A percentile compares a stretch with the other conserved stretches of the same genome.
These are phyloP conservation scores for Tolypocladium inflatum DNA, from an alignment of 2,329 filamentous ascomycete genomes.

Conservation along the genomic window DNA sequence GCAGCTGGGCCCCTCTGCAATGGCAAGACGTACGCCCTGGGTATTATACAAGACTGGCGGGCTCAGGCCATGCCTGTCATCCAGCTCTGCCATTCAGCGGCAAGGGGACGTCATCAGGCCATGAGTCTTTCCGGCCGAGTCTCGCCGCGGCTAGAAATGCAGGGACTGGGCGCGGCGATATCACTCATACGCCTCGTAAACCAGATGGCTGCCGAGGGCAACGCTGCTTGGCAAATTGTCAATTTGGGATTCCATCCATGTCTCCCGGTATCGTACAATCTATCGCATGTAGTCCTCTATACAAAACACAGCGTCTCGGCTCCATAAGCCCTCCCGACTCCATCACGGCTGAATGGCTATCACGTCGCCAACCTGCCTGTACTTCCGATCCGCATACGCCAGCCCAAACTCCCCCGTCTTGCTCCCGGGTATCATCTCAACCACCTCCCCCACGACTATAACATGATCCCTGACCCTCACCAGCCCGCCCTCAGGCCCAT, in stretches of 20 bases:
- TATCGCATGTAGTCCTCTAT: not conserved
- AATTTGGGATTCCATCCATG: not conserved
- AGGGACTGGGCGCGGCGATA: no score
- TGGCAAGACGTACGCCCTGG: no score
- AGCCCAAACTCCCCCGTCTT: conserved; percentile 31
- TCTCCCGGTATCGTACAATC: not conserved
- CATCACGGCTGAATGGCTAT: not conserved
- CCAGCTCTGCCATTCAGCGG: no score
- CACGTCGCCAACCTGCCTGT: conserved; percentile 30
- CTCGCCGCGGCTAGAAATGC: no score
- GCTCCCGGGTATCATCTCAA: conserved; percentile 29
- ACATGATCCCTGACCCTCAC: conserved; percentile 41
- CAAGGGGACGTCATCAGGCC: no score
- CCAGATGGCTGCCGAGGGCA: not conserved
- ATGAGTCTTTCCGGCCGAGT: no score
- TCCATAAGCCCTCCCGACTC: not conserved
- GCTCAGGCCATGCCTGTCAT: no score
- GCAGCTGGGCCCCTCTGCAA: no score
- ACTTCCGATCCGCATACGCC: conserved; percentile 39
- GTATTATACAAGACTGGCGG: no score
- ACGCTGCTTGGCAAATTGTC: not conserved
- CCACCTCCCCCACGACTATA: conserved; percentile 41
- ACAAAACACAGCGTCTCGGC: not conserved
- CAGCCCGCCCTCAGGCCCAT: conserved; percentile 28
- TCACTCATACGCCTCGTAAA: not conserved